Percentiles rank a stretch among this genome's conserved stretches.
Evolutionary conservation across 805 yeast species (phyloP).

Genomic region (Ogataea glucozyma): DNA sequence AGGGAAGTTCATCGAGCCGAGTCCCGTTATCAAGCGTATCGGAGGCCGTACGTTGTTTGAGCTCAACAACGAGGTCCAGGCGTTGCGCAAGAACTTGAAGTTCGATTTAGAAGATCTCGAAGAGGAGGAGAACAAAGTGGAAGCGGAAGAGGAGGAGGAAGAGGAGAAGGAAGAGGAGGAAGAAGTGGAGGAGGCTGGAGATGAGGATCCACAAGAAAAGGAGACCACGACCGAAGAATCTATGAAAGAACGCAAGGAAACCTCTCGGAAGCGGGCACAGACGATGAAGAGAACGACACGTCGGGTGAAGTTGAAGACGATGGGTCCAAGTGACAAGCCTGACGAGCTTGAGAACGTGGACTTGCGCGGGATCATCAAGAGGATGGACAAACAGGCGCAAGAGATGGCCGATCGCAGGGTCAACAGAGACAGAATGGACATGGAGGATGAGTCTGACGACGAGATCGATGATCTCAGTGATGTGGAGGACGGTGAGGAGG

Average conservation of each 20-base stretch:
- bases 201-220: too few species aligned
- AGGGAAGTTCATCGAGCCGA: constrained; percentile 30
- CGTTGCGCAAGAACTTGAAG: constrained; percentile 31
- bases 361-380: constrained; percentile 44
- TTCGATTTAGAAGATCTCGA: constrained; percentile 22
- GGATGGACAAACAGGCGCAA: constrained; percentile 26
- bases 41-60: constrained; percentile 42
- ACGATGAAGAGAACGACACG: constrained; percentile 51
- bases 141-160: constrained; percentile 16
- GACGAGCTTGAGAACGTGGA: constrained; percentile 40
- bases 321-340: constrained; percentile 23
- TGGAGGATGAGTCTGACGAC: not conserved
- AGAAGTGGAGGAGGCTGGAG: not conserved
- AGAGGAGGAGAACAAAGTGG: constrained; percentile 22
- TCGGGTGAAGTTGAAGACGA: constrained; percentile 50
- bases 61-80: constrained; percentile 47
- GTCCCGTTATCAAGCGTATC: constrained; percentile 30
- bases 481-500: constrained; percentile 18
- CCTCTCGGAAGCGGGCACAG: constrained; percentile 22
- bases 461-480: constrained; percentile 7
- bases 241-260: constrained; percentile 9
- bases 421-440: constrained; percentile 2
- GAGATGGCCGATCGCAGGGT: constrained; percentile 13
- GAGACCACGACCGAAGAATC: not conserved
- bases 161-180: constrained; percentile 24